phyloP scores from a whole-genome alignment of 2,329 filamentous ascomycete genomes.

The Neofusicoccum cordaticola region DNA sequence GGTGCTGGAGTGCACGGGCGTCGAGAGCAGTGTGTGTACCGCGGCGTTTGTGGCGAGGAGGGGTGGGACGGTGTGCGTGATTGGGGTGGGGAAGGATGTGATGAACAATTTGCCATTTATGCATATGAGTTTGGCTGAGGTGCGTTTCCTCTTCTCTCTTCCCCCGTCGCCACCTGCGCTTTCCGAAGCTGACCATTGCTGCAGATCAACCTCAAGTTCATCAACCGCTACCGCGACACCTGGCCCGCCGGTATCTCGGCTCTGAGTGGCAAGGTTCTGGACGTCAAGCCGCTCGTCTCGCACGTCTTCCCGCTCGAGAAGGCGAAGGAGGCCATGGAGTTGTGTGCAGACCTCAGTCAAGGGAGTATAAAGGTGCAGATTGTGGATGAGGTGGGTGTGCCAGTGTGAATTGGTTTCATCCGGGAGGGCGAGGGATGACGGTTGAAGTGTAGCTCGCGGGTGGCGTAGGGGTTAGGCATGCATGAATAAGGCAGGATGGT shows the following conservation, averaged over 20 bases:
- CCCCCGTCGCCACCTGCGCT: neutral
- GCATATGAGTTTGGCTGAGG: constrained; percentile 62
- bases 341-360: constrained; percentile 51
- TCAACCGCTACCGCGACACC: constrained; percentile 68
- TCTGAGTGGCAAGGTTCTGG: constrained; percentile 57
- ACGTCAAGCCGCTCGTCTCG: constrained; percentile 61
- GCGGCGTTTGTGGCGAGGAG: constrained; percentile 57
- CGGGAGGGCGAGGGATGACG: no score
- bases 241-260: constrained; percentile 66
- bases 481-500: no score
- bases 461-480: no score
- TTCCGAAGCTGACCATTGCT: neutral
- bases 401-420: neutral
- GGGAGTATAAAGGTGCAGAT: constrained; percentile 62
- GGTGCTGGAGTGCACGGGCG: constrained; percentile 64
- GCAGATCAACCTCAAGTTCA: constrained; percentile 66
- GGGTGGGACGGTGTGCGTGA: constrained; percentile 61
- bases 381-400: constrained; percentile 43
- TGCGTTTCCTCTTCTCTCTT: constrained; percentile 24
- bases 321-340: constrained; percentile 57
- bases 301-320: constrained; percentile 63
- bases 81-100: constrained; percentile 60
- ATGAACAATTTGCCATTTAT: constrained; percentile 68
- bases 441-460: no score
- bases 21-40: constrained; percentile 61